Evolutionary conservation across 352 stramenopile species (phyloP).

Genomic region (Globisporangium barbulae): DNA sequence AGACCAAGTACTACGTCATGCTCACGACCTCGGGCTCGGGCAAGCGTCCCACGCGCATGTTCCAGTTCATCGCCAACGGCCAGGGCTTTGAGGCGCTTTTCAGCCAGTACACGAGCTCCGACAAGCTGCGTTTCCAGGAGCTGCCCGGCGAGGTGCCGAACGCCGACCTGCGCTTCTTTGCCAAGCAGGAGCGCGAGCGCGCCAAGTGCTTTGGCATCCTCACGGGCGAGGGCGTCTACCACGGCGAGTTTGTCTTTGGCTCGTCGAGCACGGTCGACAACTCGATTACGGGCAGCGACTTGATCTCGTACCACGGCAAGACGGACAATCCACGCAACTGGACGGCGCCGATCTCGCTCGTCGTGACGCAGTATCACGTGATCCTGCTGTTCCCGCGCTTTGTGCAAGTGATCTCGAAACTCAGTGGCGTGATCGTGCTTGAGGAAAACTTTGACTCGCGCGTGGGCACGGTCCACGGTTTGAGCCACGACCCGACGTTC

Average conservation of each 20-base stretch:
- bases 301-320: conserved; percentile 73
- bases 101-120: conserved; percentile 70
- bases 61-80: conserved; percentile 83
- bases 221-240: conserved; percentile 88
- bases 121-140: conserved; percentile 88
- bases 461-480: conserved; percentile 62
- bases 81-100: conserved; percentile 86
- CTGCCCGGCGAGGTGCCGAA: conserved; percentile 82
- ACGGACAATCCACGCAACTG: conserved; percentile 47
- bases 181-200: conserved; percentile 73
- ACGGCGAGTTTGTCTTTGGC: conserved; percentile 83
- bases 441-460: conserved; percentile 80
- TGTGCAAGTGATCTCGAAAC: conserved; percentile 84
- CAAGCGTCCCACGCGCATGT: conserved; percentile 88
- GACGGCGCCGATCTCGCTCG: conserved; percentile 77
- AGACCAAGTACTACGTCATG: conserved; percentile 73
- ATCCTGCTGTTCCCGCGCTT: conserved; percentile 82
- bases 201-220: conserved; percentile 90
- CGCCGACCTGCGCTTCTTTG: conserved; percentile 76
- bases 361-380: conserved; percentile 91
- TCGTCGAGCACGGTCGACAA: conserved; percentile 75
- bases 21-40: conserved; percentile 80
- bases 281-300: conserved; percentile 67
- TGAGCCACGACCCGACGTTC: conserved; percentile 70
- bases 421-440: conserved; percentile 84